Percentiles rank a stretch among this genome's conserved stretches.
phyloP scores from a whole-genome alignment of 495 filamentous ascomycete species.

The Monascus purpureus region DNA sequence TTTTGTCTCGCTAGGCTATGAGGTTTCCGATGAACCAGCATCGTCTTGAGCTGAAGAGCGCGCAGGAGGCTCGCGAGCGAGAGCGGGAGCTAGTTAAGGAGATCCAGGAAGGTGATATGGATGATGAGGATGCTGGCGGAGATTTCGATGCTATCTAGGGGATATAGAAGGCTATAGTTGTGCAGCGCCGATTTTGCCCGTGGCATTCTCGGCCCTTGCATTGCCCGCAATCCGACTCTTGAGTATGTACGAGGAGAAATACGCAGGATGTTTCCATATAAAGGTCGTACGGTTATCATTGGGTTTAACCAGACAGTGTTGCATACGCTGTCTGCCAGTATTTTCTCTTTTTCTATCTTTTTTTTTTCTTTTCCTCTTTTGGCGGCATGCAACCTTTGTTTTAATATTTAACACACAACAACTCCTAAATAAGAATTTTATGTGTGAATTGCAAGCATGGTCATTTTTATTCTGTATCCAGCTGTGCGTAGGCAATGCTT shows the following conservation, averaged over 20 bases:
- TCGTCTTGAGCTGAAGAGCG: conserved; percentile 92
- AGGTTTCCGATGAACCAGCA: conserved; percentile 99
- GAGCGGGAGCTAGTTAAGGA: conserved; percentile 97
- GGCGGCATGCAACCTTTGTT: conserved; percentile 7
- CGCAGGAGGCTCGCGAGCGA: conserved; percentile 88
- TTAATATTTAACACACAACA: background rate
- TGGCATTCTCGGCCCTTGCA: conserved; percentile 16
- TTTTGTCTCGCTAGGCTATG: conserved; percentile 56
- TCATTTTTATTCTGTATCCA: no score
- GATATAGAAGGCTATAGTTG: conserved; percentile 2
- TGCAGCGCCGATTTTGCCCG: conserved; percentile 8
- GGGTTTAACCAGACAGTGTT: conserved; percentile 2
- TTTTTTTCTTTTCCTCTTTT: conserved; percentile 6
- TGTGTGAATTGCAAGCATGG: no score
- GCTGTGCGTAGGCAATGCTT: no score
- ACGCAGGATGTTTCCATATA: conserved; percentile 14
- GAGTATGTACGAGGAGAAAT: conserved; percentile 19
- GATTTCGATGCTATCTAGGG: conserved; percentile 97
- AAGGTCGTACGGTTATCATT: conserved; percentile 5
- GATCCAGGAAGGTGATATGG: conserved; percentile 94
- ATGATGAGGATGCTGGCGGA: conserved; percentile 91
- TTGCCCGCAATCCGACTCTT: conserved; percentile 12
- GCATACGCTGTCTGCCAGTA: conserved; percentile 5
- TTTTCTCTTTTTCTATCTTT: conserved; percentile 4
- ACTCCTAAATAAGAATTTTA: no score